Base-by-base conservation (phyloP, 306 rosid species). In the Prunus davidiana region DNA sequence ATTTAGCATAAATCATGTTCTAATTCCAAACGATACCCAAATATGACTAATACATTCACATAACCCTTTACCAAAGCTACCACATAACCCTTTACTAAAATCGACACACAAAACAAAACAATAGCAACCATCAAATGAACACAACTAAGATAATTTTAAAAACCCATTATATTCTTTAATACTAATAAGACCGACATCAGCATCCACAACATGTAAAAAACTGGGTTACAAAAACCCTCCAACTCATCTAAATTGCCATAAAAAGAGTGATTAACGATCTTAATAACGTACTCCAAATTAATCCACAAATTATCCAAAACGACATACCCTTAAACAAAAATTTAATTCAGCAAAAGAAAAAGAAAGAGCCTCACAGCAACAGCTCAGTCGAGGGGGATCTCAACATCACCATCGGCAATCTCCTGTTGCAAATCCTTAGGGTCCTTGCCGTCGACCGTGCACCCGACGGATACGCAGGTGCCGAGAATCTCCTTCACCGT, bases 351-450 rank as follows among this genome's bases (percentile, higher is more conserved):
- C 27, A 54, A 51, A 76, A 41, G 69, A 14, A 50, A 65, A 41
- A 43, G 38, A 22, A 11, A 11, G 30, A 6, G 62, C 74, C 57
- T 54, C 52, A 55, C 72, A 3, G n/a, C 27, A 69, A 8, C 50
- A 69, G 78, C 87, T 93, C 84, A 93, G 16, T 93, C 98, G 78
- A 20, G 90, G 16, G 98, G 97, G 65, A 93, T 73, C 68, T 93
- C 98, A 32, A 91, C 89, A 32, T 91, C 98, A 0, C 93, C 98
- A 8, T 93, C 93, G 18, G 79, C 9, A 3, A 93, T 86, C 74
- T 93, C 98, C 83, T 89, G 88, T 85, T 93, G 98, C 81, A 93
- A 80, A 38, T 93, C 98, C 85, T 93, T 93, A 0, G 98, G 98
- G 47, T 85, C 91, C 71, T 91, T 93, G 0, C 96, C 93, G 41